Evolutionary conservation across 768 basidiomycete genomes (phyloP), one percentile per base, ranked within the genome.

Genomic region (Dendrothele bispora): DNA sequence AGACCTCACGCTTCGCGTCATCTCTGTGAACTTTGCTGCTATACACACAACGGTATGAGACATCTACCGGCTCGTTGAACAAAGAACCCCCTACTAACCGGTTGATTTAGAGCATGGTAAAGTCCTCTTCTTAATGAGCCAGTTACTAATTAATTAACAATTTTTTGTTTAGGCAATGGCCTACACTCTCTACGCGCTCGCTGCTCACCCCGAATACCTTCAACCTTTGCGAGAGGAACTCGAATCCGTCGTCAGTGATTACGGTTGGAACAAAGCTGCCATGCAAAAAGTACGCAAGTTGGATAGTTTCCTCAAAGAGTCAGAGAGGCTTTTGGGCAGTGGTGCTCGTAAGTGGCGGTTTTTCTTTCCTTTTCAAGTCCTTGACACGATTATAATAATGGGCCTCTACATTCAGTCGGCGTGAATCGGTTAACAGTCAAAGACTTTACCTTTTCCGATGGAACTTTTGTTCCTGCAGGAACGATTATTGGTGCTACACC

Each of bases 221-320:
- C 46, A 58, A 6, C 58, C 64, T 5, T 39, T 80, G 4, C 67
- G 77, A 0, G 68, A 73, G 46, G 79, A 82, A 55, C 62, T 77
- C 4, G 71, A 73, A 26, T 43, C 50, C 1, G 64, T 72, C 3
- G 40, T 74, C n/a, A 41, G 50, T 3, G 55, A 61, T 4, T 64
- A 74, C 26, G 74, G 67, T 27, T 77, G 71, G 64, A 57, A 61
- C 0, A 69, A 70, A 42, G 54, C 59, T 7, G 57, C 64, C 1
- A 49, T 76, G n/a, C 56, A 57, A 5, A 69, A 70, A 39, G 67
- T 78, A 65, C 59, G 65, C 47, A 70, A 71, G 50, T 41, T 76
- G 14, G 75, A 77, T 46, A 78, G 75, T 48, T 75, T 76, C 52
- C 47, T 76, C 17, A 67, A 69, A 27, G 77, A 77, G 46, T 69